A percentile compares a stretch with the other conserved stretches of the same genome.
Conservation (phyloP, 164 flowering plant genomes). For the Piper longum region DNA sequence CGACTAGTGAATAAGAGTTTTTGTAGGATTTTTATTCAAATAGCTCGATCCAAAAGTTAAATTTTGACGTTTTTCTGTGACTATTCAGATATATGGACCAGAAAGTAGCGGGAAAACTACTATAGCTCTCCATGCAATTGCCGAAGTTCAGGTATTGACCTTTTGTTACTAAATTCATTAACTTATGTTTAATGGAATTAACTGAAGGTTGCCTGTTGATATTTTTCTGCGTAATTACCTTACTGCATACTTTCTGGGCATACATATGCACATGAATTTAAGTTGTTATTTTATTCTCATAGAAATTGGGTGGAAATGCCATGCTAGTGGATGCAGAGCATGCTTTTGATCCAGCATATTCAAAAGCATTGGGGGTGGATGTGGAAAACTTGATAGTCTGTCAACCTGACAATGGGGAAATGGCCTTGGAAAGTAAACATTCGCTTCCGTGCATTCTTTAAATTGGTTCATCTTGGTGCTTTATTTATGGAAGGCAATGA, state of each 20-base stretch:
- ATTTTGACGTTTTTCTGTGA: neutral
- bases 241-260: neutral
- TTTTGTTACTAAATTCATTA: neutral
- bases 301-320: conserved; percentile 93
- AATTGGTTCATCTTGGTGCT: neutral
- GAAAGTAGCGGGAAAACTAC: conserved; percentile 99
- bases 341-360: conserved; percentile 98
- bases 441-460: conserved; percentile 1
- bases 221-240: neutral
- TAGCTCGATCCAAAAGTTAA: neutral
- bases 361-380: conserved; percentile 88
- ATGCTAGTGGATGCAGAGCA: conserved; percentile 99
- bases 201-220: neutral
- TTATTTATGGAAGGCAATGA: too few relatives aligned
- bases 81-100: conserved; percentile 80
- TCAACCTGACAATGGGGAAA: conserved; percentile 97
- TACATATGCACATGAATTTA: neutral
- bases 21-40: neutral
- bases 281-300: conserved; percentile 11
- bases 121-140: conserved; percentile 94
- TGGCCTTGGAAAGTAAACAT: conserved; percentile 89
- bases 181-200: neutral
- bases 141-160: conserved; percentile 83
- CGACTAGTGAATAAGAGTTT: neutral
- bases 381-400: conserved; percentile 91